Base-by-base conservation (phyloP, 2,329 filamentous ascomycete species). In the Ophiobolus disseminans region DNA sequence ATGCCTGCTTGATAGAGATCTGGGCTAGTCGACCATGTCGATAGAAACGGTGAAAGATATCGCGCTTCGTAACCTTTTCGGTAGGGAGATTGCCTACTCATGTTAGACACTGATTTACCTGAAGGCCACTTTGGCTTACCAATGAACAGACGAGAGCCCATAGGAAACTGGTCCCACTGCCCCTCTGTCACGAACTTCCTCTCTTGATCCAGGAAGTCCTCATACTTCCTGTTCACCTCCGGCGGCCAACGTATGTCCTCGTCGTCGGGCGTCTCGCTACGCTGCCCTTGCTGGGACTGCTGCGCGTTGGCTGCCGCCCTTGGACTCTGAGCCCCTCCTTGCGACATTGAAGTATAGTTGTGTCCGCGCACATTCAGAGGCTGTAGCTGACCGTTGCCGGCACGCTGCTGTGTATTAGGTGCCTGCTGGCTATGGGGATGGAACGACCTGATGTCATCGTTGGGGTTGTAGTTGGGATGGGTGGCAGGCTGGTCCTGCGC, bases 1-100 rank as follows among this genome's bases (percentile, higher is more conserved):
- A 97, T 1, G 92, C 92, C 58, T 94, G 91, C 73, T 97, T 97
- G 62, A 97, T 90, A 1, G 91, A 96, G 51, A 97, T 94, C 70
- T 99, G 94, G 2, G 92, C 93, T 37, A 99, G 79, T 53, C 87
- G 87, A 44, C 94, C 94, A 69, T 91, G 92, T 48, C 82, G 83
- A 67, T 91, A 86, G 69, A 99, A 97, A 14, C 93, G 82, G 68
- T 96, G 88, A 74, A 96, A 97, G 7, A 97, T 86, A 73, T 97
- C 92, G 58, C 89, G 85, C 75, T 97, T 97, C 5, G 90, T 94
- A 11, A 96, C 92, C 68, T 92, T 87, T 70, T 97, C 93, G 43
- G 89, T 93, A 1, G 91, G 92, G 9, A 99, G 81, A 69, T 97
- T 99, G 45, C 92, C 91, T 90, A 67, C 14, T 28, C 3, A 16